Evolutionary conservation across 371 early-diverging fungal species (phyloP), one percentile per base, ranked within the genome.

Genomic region (Apophysomyces trapeziformis): DNA sequence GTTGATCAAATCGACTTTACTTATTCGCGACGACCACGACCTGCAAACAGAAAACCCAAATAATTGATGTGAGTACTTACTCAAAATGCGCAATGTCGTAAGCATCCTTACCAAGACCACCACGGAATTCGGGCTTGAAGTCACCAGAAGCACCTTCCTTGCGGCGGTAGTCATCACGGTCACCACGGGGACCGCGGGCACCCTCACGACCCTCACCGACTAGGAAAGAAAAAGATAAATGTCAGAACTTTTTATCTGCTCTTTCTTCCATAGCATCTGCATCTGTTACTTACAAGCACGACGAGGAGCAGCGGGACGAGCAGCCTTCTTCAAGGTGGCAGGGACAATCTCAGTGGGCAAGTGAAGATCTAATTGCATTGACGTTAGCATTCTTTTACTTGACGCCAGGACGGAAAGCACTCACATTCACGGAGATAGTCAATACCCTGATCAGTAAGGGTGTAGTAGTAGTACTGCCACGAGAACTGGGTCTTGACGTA

Each of bases 391-490:
- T 8, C 0, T 4, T 21, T 21, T 26, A 54, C 18, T 8, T 32
- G 32, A 57, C 8, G 8, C 13, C 26, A 56, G 21, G 32, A 26
- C 32, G 32, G 32, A 2, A 43, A 13, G n/a, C 44, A 60, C 78
- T 47, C 73, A 77, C 72, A 93, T 88, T 93, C 92, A 80, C 98
- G 93, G 72, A 98, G 89, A 87, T 96, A 96, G 79, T 93, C 94
- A 73, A 98, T 96, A 85, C 98, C 98, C 83, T 92, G 93, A 82
- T 95, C 92, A 79, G 97, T 98, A 76, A 99, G 87, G 81, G 91
- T 93, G 89, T 98, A 99, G 93, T 99, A 99, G 87, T 93, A 98
- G 90, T 94, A 95, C 79, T 96, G 98, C 99, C 99, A 99, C 74
- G 95, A 95, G 93, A 99, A 99, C 79, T 91, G 92, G 73, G 93